Evolutionary conservation across 257 asterid genomes (phyloP).

Genomic region (Linaria vulgaris): DNA sequence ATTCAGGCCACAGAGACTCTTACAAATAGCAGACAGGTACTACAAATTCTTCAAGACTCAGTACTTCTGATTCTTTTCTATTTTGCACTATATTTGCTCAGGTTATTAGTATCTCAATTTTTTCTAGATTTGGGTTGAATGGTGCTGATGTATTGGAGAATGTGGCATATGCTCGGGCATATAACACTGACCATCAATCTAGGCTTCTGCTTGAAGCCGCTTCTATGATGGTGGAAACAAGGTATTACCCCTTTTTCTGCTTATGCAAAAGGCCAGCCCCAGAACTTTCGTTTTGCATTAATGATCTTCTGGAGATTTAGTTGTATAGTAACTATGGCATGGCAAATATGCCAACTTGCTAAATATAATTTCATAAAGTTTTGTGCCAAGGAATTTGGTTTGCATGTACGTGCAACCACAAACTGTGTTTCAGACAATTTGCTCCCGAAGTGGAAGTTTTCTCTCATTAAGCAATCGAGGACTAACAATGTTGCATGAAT

Average conservation of each 20-base stretch:
- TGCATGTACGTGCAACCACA: too few species aligned
- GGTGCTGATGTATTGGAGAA: conserved; percentile 97
- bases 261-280: background rate
- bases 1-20: conserved; percentile 93
- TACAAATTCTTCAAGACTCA: conserved; percentile 15
- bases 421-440: too few species aligned
- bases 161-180: conserved; percentile 98
- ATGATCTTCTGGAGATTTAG: too few species aligned
- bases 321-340: too few species aligned
- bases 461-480: too few species aligned
- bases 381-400: too few species aligned
- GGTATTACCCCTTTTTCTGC: conserved; percentile 40
- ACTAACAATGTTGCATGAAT: too few species aligned
- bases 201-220: conserved; percentile 98
- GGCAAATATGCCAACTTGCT: too few species aligned
- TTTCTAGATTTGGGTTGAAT: conserved; percentile 75
- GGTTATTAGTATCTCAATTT: conserved; percentile 16
- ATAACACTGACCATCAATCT: conserved; percentile 96
- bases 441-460: too few species aligned
- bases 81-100: conserved; percentile 9
- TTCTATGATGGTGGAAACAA: conserved; percentile 96
- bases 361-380: too few species aligned
- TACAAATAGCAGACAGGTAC: conserved; percentile 94
- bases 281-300: too few species aligned
- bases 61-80: conserved; percentile 3